Evolutionary conservation across 148 eudicot species (phyloP).

Genomic region (Silene uniflora): DNA sequence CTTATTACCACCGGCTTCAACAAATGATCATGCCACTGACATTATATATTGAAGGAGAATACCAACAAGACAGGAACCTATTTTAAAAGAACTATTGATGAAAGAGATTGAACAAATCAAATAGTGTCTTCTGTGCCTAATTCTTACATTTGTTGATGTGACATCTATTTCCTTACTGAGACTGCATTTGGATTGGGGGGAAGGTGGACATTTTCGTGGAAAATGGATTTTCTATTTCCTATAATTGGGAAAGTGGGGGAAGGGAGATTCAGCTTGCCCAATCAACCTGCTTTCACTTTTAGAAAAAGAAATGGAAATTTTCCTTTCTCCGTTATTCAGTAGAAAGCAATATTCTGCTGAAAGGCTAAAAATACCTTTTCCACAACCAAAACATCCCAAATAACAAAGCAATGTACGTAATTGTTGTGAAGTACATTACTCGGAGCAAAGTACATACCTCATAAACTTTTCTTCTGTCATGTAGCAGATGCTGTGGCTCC

Average conservation of each 20-base stretch:
- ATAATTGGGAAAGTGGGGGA: background rate
- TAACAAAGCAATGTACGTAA: background rate
- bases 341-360: background rate
- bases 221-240: background rate
- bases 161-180: background rate
- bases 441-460: slow-evolving; percentile 47
- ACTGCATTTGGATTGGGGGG: background rate
- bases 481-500: slow-evolving; percentile 87
- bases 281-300: background rate
- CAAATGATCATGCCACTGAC: slow-evolving; percentile 3
- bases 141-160: background rate
- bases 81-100: background rate
- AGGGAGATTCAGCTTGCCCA: background rate
- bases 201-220: background rate
- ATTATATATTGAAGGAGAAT: background rate
- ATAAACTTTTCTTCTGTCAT: slow-evolving; percentile 90
- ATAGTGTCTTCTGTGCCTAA: background rate
- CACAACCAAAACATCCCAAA: background rate
- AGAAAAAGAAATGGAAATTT: background rate
- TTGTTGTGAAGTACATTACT: background rate
- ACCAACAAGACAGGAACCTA: background rate
- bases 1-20: background rate
- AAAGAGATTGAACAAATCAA: background rate
- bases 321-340: background rate
- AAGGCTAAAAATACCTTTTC: background rate